Conservation (phyloP, 352 stramenopile genomes). For the Pythium pyrilobum region DNA sequence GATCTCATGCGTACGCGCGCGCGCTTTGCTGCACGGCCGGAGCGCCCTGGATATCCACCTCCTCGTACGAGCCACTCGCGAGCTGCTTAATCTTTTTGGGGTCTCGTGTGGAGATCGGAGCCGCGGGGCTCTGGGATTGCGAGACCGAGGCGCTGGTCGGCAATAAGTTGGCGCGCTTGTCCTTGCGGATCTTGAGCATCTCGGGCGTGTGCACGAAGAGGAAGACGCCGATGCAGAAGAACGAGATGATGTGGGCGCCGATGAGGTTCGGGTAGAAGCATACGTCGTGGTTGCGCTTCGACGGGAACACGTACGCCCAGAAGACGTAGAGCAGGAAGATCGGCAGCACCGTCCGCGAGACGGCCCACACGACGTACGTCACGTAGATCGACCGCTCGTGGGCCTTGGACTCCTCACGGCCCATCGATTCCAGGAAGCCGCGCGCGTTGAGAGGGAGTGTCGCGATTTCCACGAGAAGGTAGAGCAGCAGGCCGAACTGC, state of each 20-base stretch:
- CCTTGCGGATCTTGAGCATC: slow-evolving; percentile 24
- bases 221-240: slow-evolving; percentile 81
- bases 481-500: slow-evolving; percentile 72
- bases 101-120: slow-evolving; percentile 13
- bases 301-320: slow-evolving; percentile 67
- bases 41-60: slow-evolving; percentile 13
- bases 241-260: slow-evolving; percentile 67
- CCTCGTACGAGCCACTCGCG: slow-evolving; percentile 23
- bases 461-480: slow-evolving; percentile 74
- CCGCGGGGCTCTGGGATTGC: not conserved
- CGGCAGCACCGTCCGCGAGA: slow-evolving; percentile 65
- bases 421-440: slow-evolving; percentile 69
- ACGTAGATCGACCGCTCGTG: slow-evolving; percentile 68
- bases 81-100: slow-evolving; percentile 22
- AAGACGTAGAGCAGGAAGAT: slow-evolving; percentile 75
- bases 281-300: slow-evolving; percentile 63
- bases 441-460: slow-evolving; percentile 72
- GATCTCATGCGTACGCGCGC: slow-evolving; percentile 14
- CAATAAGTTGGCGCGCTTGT: slow-evolving; percentile 8
- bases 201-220: slow-evolving; percentile 79
- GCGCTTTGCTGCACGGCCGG: slow-evolving; percentile 5
- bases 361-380: slow-evolving; percentile 71
- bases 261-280: slow-evolving; percentile 78
- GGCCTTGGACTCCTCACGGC: slow-evolving; percentile 52
- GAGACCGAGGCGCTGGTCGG: not conserved